Evolutionary conservation across 371 early-diverging fungal species (phyloP).

Genomic region (Apophysomyces elegans): DNA sequence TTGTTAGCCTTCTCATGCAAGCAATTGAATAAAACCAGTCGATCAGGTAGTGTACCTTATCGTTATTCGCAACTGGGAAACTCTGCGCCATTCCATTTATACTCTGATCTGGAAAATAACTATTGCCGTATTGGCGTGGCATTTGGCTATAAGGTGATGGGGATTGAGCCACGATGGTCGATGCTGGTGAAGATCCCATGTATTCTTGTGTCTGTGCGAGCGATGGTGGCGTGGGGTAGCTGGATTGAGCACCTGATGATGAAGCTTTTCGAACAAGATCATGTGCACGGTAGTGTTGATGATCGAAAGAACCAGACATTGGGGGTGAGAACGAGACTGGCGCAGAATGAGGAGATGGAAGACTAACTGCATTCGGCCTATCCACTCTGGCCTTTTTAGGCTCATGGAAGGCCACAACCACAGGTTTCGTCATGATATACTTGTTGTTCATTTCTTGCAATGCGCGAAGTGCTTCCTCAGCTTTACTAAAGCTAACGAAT

Average conservation of each 20-base stretch:
- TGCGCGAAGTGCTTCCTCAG: slow-evolving; percentile 47
- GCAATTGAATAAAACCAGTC: not conserved
- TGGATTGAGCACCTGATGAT: not conserved
- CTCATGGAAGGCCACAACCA: slow-evolving; percentile 52
- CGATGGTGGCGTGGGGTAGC: slow-evolving; percentile 1
- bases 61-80: not conserved
- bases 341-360: not conserved
- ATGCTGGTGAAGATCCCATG: slow-evolving; percentile 6
- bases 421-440: slow-evolving; percentile 39
- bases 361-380: not conserved
- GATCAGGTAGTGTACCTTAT: not conserved
- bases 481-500: slow-evolving; percentile 49
- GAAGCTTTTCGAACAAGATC: not conserved
- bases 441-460: slow-evolving; percentile 44
- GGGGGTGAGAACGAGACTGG: slow-evolving; percentile 5
- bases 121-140: not conserved
- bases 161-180: not conserved
- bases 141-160: not conserved
- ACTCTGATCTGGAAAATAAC: slow-evolving; percentile 2
- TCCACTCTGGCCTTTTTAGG: slow-evolving; percentile 45
- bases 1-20: not conserved
- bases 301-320: not conserved
- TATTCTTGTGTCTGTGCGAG: not conserved
- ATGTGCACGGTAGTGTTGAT: not conserved
- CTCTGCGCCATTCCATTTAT: not conserved